Evolutionary conservation across 306 rosid species (phyloP).

Genomic region (Quercus alba): DNA sequence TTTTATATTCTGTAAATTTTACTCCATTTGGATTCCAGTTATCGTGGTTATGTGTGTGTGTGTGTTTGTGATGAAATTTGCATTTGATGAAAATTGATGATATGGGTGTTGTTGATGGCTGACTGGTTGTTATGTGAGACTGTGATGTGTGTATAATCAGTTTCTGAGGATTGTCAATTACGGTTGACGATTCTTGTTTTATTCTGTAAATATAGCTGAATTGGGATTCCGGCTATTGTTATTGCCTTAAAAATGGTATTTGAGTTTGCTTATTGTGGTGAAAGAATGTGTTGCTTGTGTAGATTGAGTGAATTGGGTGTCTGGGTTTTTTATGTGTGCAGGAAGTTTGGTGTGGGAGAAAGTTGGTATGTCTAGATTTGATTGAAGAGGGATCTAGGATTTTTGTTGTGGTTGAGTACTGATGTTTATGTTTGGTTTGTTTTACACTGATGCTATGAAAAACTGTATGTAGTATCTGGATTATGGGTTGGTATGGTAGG

Average conservation of each 20-base stretch:
- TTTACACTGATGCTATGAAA: not conserved
- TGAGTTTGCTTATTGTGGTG: not conserved
- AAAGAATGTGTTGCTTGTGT: constrained; percentile 23
- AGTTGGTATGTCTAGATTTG: not conserved
- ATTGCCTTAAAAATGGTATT: not conserved
- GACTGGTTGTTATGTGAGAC: too few species aligned
- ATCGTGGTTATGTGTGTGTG: too few species aligned
- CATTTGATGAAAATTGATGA: too few species aligned
- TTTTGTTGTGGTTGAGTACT: not conserved
- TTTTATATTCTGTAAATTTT: too few species aligned
- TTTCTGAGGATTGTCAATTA: too few species aligned
- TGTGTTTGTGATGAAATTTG: too few species aligned
- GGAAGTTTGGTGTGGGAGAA: not conserved
- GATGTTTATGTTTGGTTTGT: not conserved
- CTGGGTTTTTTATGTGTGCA: not conserved
- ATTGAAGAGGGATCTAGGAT: not conserved
- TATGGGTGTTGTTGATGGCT: too few species aligned
- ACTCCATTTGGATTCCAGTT: too few species aligned
- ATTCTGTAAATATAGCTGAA: not conserved
- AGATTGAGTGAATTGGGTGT: constrained; percentile 21
- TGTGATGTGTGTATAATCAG: too few species aligned
- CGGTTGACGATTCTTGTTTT: not conserved
- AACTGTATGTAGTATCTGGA: not conserved
- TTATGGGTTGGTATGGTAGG: not conserved
- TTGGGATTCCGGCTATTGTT: not conserved